A percentile compares a stretch with the other conserved stretches of the same genome.
These are phyloP conservation scores for Nicotiana knightiana DNA, from an alignment of 257 asterid genomes.

Conservation along the genomic window DNA sequence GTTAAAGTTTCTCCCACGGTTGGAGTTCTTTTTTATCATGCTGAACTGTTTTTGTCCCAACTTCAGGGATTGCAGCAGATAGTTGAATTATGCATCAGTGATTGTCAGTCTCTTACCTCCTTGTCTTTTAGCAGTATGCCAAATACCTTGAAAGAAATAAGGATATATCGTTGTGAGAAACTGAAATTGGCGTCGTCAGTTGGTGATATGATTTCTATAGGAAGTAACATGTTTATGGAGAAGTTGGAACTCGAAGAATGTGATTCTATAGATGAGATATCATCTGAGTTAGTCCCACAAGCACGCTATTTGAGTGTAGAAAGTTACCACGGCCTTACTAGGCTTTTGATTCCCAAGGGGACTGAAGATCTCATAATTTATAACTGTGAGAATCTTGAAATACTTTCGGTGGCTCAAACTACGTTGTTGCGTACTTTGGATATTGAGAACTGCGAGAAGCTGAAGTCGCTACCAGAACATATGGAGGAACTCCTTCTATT, in stretches of 20 bases:
- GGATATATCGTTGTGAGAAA: rapidly evolving
- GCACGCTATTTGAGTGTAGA: rapidly evolving
- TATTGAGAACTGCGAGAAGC: too few species aligned
- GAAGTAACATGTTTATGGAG: background rate
- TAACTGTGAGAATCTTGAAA: background rate
- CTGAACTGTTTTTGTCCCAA: background rate
- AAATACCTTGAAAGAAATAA: background rate
- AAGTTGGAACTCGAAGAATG: rapidly evolving
- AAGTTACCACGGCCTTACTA: background rate
- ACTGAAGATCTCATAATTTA: background rate
- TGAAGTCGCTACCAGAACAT: too few species aligned
- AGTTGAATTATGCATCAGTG: background rate
- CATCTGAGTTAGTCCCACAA: background rate
- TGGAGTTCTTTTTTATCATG: background rate
- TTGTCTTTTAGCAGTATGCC: background rate
- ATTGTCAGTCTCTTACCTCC: background rate
- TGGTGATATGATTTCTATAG: background rate
- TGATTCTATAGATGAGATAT: background rate
- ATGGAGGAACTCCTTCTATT: too few species aligned
- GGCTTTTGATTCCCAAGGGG: background rate
- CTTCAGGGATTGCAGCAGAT: background rate
- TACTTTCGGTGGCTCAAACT: too few species aligned
- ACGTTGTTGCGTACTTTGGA: too few species aligned
- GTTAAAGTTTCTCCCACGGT: background rate
- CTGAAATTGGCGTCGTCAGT: background rate